These are phyloP conservation scores for Phyllosticta citribraziliensis DNA, from an alignment of 2,329 filamentous ascomycete species.

Conservation along the genomic window DNA sequence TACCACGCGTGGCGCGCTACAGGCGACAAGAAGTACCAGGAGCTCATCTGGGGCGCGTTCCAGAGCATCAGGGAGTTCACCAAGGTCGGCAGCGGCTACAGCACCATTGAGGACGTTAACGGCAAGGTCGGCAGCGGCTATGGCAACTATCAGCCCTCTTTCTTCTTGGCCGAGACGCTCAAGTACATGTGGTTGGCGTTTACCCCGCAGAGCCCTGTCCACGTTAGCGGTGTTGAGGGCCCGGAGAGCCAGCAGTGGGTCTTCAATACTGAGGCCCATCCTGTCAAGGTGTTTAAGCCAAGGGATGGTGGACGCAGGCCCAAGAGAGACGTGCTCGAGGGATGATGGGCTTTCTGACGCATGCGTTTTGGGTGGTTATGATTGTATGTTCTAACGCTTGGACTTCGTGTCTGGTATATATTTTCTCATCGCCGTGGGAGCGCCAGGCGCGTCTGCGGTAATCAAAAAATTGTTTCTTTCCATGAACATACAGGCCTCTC, in stretches of 20 bases:
- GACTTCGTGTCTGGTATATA: too few species aligned
- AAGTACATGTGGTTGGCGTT: conserved; percentile 75
- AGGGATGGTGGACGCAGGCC: neutral
- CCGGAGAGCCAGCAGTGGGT: conserved; percentile 44
- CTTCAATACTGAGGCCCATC: conserved; percentile 58
- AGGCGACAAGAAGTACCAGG: conserved; percentile 63
- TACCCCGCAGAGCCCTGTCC: conserved; percentile 34
- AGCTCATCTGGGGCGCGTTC: conserved; percentile 78
- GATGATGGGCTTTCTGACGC: neutral
- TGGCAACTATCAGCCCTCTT: conserved; percentile 70
- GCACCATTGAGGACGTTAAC: conserved; percentile 58
- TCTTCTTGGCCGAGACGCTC: conserved; percentile 78
- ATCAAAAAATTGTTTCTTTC: too few species aligned
- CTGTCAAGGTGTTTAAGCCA: conserved; percentile 34
- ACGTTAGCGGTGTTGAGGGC: conserved; percentile 36
- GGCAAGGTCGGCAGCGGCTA: conserved; percentile 48
- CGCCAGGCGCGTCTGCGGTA: too few species aligned
- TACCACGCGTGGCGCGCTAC: conserved; percentile 84
- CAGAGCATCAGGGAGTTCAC: conserved; percentile 55
- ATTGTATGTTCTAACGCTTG: too few species aligned
- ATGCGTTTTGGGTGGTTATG: too few species aligned
- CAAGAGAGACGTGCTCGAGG: neutral
- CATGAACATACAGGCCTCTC: too few species aligned
- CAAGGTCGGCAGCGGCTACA: conserved; percentile 56
- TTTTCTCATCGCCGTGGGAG: too few species aligned